phyloP scores from a whole-genome alignment of 345 rosid genomes.

The Eucalyptus polyanthemos region DNA sequence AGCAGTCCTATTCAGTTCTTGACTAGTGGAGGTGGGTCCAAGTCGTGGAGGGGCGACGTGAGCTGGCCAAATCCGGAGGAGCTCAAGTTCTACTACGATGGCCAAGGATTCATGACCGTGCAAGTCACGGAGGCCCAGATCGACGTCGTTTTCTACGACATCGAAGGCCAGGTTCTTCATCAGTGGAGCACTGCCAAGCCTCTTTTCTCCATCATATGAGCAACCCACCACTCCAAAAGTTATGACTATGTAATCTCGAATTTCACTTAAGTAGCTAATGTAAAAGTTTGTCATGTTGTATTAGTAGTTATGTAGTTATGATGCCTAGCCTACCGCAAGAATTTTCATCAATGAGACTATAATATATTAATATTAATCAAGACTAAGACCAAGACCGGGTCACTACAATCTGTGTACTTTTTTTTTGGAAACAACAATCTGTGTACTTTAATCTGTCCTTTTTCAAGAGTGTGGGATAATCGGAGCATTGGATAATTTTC shows the following conservation, averaged over 20 bases:
- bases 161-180: constrained; percentile 36
- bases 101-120: constrained; percentile 78
- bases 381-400: neutral
- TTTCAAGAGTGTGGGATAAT: neutral
- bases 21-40: constrained; percentile 85
- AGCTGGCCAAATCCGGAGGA: constrained; percentile 3
- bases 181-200: constrained; percentile 20
- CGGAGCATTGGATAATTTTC: neutral
- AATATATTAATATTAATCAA: neutral
- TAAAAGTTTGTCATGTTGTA: neutral
- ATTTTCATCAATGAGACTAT: neutral
- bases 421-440: neutral
- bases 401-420: neutral
- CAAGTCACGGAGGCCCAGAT: constrained; percentile 7
- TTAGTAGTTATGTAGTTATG: neutral
- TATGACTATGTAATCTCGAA: neutral
- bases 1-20: constrained; percentile 42
- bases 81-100: constrained; percentile 56
- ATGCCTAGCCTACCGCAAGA: neutral
- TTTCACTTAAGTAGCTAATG: neutral
- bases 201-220: constrained; percentile 4
- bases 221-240: neutral
- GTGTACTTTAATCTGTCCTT: neutral
- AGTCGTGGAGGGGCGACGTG: constrained; percentile 68
- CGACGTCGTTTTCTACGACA: constrained; percentile 30